Evolutionary conservation across 2,329 filamentous ascomycete genomes (phyloP).

Genomic region (Diplodia seriata): DNA sequence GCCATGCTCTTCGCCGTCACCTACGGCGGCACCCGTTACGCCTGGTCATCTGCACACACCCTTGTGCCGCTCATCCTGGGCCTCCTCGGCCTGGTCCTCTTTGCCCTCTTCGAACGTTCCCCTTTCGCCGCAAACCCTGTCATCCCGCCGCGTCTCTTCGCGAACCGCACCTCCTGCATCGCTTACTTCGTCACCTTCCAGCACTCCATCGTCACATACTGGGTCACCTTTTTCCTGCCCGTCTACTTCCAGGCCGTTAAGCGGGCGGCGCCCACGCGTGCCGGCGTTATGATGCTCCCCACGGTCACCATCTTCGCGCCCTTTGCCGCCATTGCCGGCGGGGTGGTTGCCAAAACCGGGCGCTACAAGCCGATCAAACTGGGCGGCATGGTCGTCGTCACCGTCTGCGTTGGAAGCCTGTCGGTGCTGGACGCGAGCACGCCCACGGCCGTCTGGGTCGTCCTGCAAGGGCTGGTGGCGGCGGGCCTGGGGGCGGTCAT

Average conservation of each 20-base stretch:
- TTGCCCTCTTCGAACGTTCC: constrained; percentile 51
- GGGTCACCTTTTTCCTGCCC: constrained; percentile 52
- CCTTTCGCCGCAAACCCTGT: constrained; percentile 43
- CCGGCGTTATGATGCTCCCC: constrained; percentile 47
- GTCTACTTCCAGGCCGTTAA: constrained; percentile 57
- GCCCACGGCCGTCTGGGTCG: constrained; percentile 36
- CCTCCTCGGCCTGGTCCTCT: constrained; percentile 47
- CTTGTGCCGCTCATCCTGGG: constrained; percentile 56
- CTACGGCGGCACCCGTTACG: constrained; percentile 52
- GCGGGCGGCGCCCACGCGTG: constrained; percentile 42
- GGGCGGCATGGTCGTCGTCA: constrained; percentile 38
- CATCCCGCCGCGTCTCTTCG: constrained; percentile 55
- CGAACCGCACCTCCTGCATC: constrained; percentile 49
- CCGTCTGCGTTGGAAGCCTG: constrained; percentile 38
- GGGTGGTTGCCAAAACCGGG: constrained; percentile 44
- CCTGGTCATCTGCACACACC: constrained; percentile 52
- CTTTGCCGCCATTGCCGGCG: constrained; percentile 38
- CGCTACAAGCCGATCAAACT: constrained; percentile 35
- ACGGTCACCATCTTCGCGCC: constrained; percentile 40
- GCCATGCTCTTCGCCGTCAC: constrained; percentile 55
- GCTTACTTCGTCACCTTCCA: constrained; percentile 49
- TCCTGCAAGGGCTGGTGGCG: constrained; percentile 40
- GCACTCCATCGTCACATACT: constrained; percentile 47
- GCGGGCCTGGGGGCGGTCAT: constrained; percentile 41
- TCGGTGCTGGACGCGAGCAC: constrained; percentile 35